Percentiles rank a stretch among this genome's conserved stretches.
Conservation (phyloP, 192 early-diverging fungal genomes). For the Coemansia reversa region DNA sequence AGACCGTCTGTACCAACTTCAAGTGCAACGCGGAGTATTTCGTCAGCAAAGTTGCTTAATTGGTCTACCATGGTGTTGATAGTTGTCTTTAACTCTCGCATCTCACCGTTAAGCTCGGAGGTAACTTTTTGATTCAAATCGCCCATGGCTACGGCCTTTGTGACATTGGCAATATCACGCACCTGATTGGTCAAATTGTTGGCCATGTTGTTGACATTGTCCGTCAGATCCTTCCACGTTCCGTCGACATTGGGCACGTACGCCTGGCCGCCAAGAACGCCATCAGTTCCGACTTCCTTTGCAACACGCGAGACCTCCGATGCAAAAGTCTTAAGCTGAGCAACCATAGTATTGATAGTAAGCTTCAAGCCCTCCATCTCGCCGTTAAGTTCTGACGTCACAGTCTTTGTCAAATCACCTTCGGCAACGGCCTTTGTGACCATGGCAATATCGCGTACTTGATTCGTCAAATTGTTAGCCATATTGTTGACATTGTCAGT, state of each 20-base stretch:
- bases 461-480: conserved; percentile 62
- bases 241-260: conserved; percentile 58
- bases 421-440: conserved; percentile 60
- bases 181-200: conserved; percentile 61
- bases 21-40: conserved; percentile 61
- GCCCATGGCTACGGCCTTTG: conserved; percentile 21
- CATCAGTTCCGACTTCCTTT: conserved; percentile 66
- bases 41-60: conserved; percentile 11
- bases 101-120: conserved; percentile 15
- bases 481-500: conserved; percentile 67
- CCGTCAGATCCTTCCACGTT: conserved; percentile 62
- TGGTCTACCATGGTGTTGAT: conserved; percentile 36
- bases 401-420: conserved; percentile 59
- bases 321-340: conserved; percentile 64
- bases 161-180: conserved; percentile 54
- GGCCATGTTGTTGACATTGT: conserved; percentile 60
- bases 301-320: conserved; percentile 67
- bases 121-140: conserved; percentile 19
- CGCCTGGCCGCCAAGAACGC: conserved; percentile 57
- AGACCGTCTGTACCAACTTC: conserved; percentile 73
- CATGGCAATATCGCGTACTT: conserved; percentile 62
- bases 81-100: conserved; percentile 13
- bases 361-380: conserved; percentile 61
- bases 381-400: conserved; percentile 55
- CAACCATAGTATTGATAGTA: conserved; percentile 66